Evolutionary conservation across 2,329 filamentous ascomycete genomes (phyloP).

Genomic region (Calonectria pseudoreteaudii): DNA sequence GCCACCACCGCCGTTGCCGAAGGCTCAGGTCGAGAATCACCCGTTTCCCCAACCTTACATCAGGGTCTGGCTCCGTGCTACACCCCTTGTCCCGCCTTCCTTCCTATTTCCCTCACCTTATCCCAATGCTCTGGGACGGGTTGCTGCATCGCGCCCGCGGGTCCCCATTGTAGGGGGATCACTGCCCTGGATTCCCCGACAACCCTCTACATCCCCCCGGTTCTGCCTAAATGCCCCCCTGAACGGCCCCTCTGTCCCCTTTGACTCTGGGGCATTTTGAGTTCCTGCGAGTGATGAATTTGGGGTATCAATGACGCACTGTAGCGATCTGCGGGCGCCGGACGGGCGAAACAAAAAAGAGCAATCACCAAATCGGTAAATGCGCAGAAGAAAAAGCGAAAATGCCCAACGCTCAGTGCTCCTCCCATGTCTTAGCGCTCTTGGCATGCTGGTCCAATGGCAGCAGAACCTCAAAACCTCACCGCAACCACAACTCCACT

Average conservation of each 20-base stretch:
- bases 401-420: not conserved
- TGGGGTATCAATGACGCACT: constrained; percentile 10
- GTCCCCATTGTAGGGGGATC: constrained; percentile 2
- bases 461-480: not conserved
- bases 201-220: not conserved
- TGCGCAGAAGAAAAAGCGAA: not conserved
- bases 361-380: not conserved
- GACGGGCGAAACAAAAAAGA: not conserved
- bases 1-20: not conserved
- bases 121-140: constrained; percentile 28
- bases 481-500: constrained; percentile 9
- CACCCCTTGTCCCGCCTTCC: constrained; percentile 10
- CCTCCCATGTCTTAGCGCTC: not conserved
- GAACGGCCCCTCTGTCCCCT: constrained; percentile 1
- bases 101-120: constrained; percentile 27
- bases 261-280: constrained; percentile 7
- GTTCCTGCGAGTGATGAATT: constrained; percentile 11
- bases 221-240: constrained; percentile 5
- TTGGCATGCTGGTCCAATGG: not conserved
- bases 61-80: not conserved
- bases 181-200: constrained; percentile 23
- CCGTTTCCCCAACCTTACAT: constrained; percentile 22
- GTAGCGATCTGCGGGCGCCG: constrained; percentile 1
- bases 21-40: constrained; percentile 9
- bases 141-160: constrained; percentile 23